Percentiles rank a stretch among this genome's conserved stretches.
phyloP scores from a whole-genome alignment of 2,329 filamentous ascomycete genomes.

The Microdochium trichocladiopsis region DNA sequence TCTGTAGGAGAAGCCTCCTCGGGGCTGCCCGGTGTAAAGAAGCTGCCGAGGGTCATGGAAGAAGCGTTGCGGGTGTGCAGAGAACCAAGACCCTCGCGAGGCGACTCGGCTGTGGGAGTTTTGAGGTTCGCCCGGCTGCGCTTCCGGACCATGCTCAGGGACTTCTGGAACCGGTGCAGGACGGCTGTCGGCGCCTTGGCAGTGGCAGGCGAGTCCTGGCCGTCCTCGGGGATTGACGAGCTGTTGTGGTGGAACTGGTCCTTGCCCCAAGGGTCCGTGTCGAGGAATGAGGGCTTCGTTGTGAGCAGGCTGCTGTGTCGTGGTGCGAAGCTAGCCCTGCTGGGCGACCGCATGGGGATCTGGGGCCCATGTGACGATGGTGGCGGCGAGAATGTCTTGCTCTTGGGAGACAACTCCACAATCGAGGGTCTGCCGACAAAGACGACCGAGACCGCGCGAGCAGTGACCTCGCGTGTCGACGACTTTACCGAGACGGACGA shows the following conservation, averaged over 20 bases:
- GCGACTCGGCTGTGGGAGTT: conserved; percentile 20
- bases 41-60: conserved; percentile 18
- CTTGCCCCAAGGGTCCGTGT: conserved; percentile 44
- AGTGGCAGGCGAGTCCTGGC: conserved; percentile 20
- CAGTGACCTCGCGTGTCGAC: conserved; percentile 45
- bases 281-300: conserved; percentile 3
- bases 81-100: conserved; percentile 23
- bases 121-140: conserved; percentile 43
- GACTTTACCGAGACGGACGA: conserved; percentile 12
- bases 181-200: conserved; percentile 39
- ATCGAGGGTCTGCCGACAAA: conserved; percentile 54
- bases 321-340: conserved; percentile 23
- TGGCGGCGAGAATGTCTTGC: conserved; percentile 35
- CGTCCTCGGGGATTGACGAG: conserved; percentile 16
- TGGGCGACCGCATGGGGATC: conserved; percentile 13
- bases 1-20: background rate
- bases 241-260: conserved; percentile 25
- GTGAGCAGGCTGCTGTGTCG: conserved; percentile 36
- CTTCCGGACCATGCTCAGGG: conserved; percentile 47
- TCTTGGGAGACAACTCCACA: conserved; percentile 34
- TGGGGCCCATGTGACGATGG: conserved; percentile 22
- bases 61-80: conserved; percentile 4
- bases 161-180: conserved; percentile 40
- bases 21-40: background rate
- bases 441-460: conserved; percentile 51